Evolutionary conservation across 495 filamentous ascomycete genomes (phyloP).

Genomic region (Lasiosphaeria ovina): DNA sequence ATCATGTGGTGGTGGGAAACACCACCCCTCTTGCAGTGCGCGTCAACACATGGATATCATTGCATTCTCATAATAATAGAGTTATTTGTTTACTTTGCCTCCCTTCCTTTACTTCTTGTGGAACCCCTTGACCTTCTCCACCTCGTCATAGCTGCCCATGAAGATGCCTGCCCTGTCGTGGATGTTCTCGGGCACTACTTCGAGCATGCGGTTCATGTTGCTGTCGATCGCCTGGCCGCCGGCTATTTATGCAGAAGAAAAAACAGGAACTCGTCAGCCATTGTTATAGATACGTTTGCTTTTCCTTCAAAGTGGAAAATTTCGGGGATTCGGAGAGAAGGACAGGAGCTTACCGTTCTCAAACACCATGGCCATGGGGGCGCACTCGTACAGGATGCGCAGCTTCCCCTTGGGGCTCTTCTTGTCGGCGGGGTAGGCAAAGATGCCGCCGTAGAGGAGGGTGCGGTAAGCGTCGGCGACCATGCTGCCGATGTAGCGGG

Average conservation of each 20-base stretch:
- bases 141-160: conserved; percentile 89
- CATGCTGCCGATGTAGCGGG: conserved; percentile 96
- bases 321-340: not conserved
- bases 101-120: conserved; percentile 32
- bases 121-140: conserved; percentile 87
- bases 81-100: not conserved
- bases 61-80: not conserved
- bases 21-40: too few relatives aligned
- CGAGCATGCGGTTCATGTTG: conserved; percentile 83
- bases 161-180: conserved; percentile 96
- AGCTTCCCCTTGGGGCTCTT: conserved; percentile 98
- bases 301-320: too few relatives aligned
- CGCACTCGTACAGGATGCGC: conserved; percentile 96
- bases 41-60: not conserved
- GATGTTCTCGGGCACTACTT: conserved; percentile 87
- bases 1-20: too few relatives aligned
- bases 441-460: conserved; percentile 91
- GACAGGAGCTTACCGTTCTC: conserved; percentile 73
- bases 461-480: conserved; percentile 98
- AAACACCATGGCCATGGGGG: conserved; percentile 98
- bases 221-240: conserved; percentile 90
- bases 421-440: conserved; percentile 95
- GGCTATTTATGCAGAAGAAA: conserved; percentile 45
- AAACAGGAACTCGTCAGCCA: not conserved
- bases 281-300: too few relatives aligned